Evolutionary conservation across 2,329 filamentous ascomycete species (phyloP).

Genomic region (Xylariaceae sp.): DNA sequence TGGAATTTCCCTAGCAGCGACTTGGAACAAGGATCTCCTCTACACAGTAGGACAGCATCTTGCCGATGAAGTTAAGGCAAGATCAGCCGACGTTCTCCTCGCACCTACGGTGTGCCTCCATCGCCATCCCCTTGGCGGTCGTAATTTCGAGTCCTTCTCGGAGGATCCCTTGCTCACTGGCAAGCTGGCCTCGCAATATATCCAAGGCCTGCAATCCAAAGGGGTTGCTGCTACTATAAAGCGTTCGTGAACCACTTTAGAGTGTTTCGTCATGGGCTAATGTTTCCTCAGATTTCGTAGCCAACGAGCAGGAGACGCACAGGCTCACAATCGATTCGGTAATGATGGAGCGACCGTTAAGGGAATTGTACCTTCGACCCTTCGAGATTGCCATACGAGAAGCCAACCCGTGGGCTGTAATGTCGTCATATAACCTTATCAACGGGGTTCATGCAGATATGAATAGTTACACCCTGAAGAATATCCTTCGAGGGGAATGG

Average conservation of each 20-base stretch:
- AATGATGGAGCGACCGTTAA: constrained; percentile 65
- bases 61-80: constrained; percentile 71
- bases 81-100: constrained; percentile 73
- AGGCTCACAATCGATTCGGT: constrained; percentile 66
- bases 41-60: constrained; percentile 71
- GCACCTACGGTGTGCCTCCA: constrained; percentile 83
- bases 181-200: constrained; percentile 71
- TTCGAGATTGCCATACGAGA: constrained; percentile 74
- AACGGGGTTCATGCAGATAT: constrained; percentile 65
- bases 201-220: constrained; percentile 72
- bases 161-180: constrained; percentile 81
- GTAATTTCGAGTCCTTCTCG: constrained; percentile 86
- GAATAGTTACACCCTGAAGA: constrained; percentile 56
- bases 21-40: constrained; percentile 74
- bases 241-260: constrained; percentile 48
- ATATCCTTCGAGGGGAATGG: constrained; percentile 64
- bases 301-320: constrained; percentile 74
- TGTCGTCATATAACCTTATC: constrained; percentile 70
- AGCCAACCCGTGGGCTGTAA: constrained; percentile 69
- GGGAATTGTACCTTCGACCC: constrained; percentile 73
- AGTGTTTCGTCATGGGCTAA: constrained; percentile 17
- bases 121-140: constrained; percentile 77
- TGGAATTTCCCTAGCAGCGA: constrained; percentile 76
- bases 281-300: constrained; percentile 58
- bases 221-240: constrained; percentile 79